Evolutionary conservation across 371 early-diverging fungal genomes (phyloP).

Genomic region (Mucor indicus): DNA sequence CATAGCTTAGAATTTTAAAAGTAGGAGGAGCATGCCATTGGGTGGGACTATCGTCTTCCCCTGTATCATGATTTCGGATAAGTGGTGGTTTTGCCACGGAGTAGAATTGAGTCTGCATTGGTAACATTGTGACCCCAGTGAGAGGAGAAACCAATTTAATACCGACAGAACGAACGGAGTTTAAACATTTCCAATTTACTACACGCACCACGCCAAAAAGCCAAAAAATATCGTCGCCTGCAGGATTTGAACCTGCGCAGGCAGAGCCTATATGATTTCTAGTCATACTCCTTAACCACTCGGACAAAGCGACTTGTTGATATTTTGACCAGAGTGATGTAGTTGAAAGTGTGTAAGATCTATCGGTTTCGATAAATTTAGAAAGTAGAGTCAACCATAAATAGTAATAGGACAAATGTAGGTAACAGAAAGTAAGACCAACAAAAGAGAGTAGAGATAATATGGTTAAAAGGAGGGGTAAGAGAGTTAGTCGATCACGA

Average conservation of each 20-base stretch:
- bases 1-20: neutral
- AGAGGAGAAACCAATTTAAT: neutral
- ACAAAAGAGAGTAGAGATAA: too few relatives aligned
- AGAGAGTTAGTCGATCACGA: too few relatives aligned
- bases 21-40: neutral
- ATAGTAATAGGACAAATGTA: too few relatives aligned
- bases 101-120: neutral
- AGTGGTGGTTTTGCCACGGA: neutral
- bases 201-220: too few relatives aligned
- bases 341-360: neutral
- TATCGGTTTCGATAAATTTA: too few relatives aligned
- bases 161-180: too few relatives aligned
- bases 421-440: too few relatives aligned
- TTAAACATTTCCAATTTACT: too few relatives aligned
- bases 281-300: conserved; percentile 1
- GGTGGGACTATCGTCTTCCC: neutral
- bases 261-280: neutral
- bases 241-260: conserved; percentile 1
- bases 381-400: too few relatives aligned
- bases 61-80: neutral
- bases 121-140: neutral
- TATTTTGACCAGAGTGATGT: too few relatives aligned
- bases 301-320: neutral
- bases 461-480: too few relatives aligned
- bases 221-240: neutral